These are phyloP conservation scores for Metrosideros polymorpha DNA, from an alignment of 441 rosid genomes.

Conservation along the genomic window DNA sequence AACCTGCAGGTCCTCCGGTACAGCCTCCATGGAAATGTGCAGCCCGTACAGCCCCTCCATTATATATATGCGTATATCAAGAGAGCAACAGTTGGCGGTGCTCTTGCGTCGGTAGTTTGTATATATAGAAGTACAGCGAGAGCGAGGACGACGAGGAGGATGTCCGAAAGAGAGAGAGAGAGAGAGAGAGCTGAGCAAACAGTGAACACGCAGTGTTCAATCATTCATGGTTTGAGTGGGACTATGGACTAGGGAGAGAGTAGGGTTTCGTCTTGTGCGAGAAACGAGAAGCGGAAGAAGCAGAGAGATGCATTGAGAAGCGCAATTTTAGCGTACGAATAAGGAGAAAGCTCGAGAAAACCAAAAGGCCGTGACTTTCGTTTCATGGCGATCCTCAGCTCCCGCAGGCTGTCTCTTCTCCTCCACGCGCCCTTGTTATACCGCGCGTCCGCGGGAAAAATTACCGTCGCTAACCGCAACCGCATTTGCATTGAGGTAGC, in stretches of 20 bases:
- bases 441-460: neutral
- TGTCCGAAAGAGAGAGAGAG: neutral
- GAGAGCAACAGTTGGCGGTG: neutral
- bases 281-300: neutral
- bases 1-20: constrained; percentile 7
- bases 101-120: neutral
- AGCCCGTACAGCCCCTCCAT: constrained; percentile 31
- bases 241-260: neutral
- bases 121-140: neutral
- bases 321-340: constrained; percentile 26
- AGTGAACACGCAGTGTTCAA: neutral
- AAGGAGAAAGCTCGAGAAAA: neutral
- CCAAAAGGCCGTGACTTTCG: neutral
- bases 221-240: neutral
- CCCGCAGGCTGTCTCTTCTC: neutral
- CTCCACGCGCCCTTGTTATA: neutral
- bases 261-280: neutral
- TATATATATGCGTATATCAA: neutral
- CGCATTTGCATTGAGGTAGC: neutral
- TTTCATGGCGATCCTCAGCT: neutral
- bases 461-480: neutral
- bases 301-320: neutral
- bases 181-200: neutral
- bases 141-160: neutral
- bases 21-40: constrained; percentile 1